Evolutionary conservation across 2,329 filamentous ascomycete species (phyloP), one percentile per base, ranked within the genome.

Genomic region (Neospermospora avenae): DNA sequence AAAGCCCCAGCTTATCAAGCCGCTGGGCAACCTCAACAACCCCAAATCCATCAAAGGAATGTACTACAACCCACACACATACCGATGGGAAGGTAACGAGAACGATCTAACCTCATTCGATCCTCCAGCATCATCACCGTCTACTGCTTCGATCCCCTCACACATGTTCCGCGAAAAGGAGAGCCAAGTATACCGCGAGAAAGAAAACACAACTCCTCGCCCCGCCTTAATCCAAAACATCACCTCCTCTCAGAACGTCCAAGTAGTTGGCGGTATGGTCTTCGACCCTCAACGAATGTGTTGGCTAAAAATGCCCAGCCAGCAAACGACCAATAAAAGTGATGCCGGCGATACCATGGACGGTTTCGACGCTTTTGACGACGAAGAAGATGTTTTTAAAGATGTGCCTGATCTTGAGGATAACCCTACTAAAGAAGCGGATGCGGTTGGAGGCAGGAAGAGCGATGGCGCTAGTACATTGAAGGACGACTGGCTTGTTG

Each of bases 221-320:
- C 81, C 91, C 10, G 92, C 93, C 5, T 82, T 99, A 18, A 99
- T 99, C 69, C 92, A 92, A 51, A 95, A 96, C 66, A 90, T 97
- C 66, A 90, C 89, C 57, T 83, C 87, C 4, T 87, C 88, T 63
- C 90, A 93, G 70, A 93, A 91, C 63, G 89, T 96, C 14, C 93
- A 97, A 75, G 89, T 97, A 37, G 92, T 97, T 60, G 90, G 92
- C n/a, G 91, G 92, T 67, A 99, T 99, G 95, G 89, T 98, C 10
- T 99, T 98, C 73, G 95, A 99, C 72, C 95, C 95, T 3, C 88
- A 91, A 64, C 91, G 91, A 68, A 98, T 99, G 93, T 96, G 92
- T 74, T 99, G 95, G 95, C 82, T 98, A 59, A 97, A 96, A 74
- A 80, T 95, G 63, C 79, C 81, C 49, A 74, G 78, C 73, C 80